A percentile compares a stretch with the other conserved stretches of the same genome.
phyloP scores from a whole-genome alignment of 2,329 filamentous ascomycete genomes.

The Fusarium staphyleae region DNA sequence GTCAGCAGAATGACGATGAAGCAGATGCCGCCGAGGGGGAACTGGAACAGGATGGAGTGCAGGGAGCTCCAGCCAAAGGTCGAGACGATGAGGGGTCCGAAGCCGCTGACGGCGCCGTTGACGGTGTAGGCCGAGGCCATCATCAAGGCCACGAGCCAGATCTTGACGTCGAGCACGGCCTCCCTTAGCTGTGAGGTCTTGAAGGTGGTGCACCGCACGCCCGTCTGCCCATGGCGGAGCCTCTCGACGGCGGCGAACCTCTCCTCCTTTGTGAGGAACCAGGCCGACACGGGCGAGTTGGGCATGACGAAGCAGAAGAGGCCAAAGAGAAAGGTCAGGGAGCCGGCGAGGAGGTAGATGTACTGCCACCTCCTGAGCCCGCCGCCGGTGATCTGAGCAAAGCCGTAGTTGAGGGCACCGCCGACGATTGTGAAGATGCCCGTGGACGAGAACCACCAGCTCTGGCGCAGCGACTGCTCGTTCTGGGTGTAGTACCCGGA shows the following conservation, averaged over 20 bases:
- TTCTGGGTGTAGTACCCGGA: slow-evolving; percentile 68
- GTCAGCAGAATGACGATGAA: slow-evolving; percentile 70
- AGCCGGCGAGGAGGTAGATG: slow-evolving; percentile 71
- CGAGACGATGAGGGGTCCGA: slow-evolving; percentile 74
- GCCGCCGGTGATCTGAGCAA: slow-evolving; percentile 66
- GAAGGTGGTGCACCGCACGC: slow-evolving; percentile 66
- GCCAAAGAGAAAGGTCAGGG: slow-evolving; percentile 69
- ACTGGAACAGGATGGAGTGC: slow-evolving; percentile 75
- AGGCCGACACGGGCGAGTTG: slow-evolving; percentile 70
- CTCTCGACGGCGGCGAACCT: slow-evolving; percentile 69
- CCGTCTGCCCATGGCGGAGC: slow-evolving; percentile 67
- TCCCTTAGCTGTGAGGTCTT: slow-evolving; percentile 67
- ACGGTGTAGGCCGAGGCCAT: slow-evolving; percentile 76
- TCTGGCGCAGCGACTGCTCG: slow-evolving; percentile 70
- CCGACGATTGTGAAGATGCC: slow-evolving; percentile 70
- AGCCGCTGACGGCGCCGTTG: slow-evolving; percentile 74
- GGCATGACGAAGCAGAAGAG: slow-evolving; percentile 70
- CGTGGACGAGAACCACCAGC: slow-evolving; percentile 70
- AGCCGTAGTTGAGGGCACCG: slow-evolving; percentile 70
- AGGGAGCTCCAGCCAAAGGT: slow-evolving; percentile 72
- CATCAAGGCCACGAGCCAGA: slow-evolving; percentile 70
- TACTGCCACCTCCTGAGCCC: slow-evolving; percentile 70
- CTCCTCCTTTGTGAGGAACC: slow-evolving; percentile 72
- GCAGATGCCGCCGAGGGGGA: slow-evolving; percentile 74
- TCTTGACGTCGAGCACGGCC: slow-evolving; percentile 64